Evolutionary conservation across 2,329 filamentous ascomycete genomes (phyloP), one percentile per base, ranked within the genome.

Genomic region (Monosporascus sp.): DNA sequence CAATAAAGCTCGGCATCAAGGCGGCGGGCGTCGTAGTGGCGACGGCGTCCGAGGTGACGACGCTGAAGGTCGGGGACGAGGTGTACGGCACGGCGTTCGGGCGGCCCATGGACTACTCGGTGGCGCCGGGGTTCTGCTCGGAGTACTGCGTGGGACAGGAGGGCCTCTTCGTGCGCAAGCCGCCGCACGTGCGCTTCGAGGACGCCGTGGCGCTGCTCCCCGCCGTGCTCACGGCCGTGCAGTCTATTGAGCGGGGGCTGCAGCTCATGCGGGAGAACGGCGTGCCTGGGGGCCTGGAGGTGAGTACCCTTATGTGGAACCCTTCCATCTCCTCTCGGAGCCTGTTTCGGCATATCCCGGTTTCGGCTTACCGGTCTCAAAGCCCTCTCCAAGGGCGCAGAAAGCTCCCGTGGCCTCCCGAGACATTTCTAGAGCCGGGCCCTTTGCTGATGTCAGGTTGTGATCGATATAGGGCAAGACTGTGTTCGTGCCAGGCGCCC

Each of bases 401-500:
- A 35, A 35, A 35, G 31, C 11, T 35, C 9, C 31, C 31, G 9
- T 35, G 3, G 11, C 31, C 31, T 14, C 31, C 9, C 3, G 31
- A 14, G 11, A 35, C 31, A 1, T 35, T 35, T 35, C 31, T 11
- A 35, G 31, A 35, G 14, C 9, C 11, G 31, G 31, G 31, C 31
- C 11, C 14, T 31, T 35, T 35, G 31, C 31, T 35, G 31, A 35
- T 14, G 31, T 3, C 4, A 14, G 31, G 9, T 35, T 14, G 11
- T 5, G 31, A 35, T 35, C 31, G 11, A 35, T 35, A 14, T 35
- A 35, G 20, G 78, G 77, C 8, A 78, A 77, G 65, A 80, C 77
- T 2, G 77, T 79, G 1, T 78, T 78, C 53, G 69, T 83, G 7
- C 72, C 77, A 0, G 80, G 69, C 2, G 79, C 73, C 0, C 69